Conservation (phyloP, 768 basidiomycete species). For the Hypsizygus marmoreus region DNA sequence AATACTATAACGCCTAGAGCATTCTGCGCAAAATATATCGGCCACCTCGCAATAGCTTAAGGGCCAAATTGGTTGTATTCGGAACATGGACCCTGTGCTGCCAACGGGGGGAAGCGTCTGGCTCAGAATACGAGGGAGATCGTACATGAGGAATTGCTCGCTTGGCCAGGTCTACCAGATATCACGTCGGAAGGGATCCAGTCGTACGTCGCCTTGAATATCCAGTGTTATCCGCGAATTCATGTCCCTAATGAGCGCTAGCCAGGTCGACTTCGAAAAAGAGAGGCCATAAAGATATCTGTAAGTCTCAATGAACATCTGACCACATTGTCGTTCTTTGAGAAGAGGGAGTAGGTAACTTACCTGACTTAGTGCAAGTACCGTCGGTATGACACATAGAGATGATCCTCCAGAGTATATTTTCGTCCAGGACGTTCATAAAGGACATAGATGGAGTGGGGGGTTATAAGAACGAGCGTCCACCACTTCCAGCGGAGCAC, state of each 20-base stretch:
- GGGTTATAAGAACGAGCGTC: not conserved
- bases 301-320: conserved; percentile 4
- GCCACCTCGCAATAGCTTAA: no score
- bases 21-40: no score
- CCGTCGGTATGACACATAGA: conserved; percentile 8
- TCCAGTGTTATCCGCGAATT: conserved; percentile 3
- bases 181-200: conserved; percentile 2
- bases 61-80: no score
- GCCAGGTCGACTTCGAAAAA: conserved; percentile 4
- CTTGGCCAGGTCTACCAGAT: conserved; percentile 4
- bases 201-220: not conserved
- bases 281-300: conserved; percentile 4
- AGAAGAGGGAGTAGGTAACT: not conserved
- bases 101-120: no score
- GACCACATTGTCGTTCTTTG: not conserved
- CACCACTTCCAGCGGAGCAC: no score
- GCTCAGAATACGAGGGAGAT: no score
- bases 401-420: conserved; percentile 5
- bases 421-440: conserved; percentile 3
- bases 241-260: conserved; percentile 6
- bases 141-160: conserved; percentile 5
- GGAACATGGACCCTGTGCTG: no score
- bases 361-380: conserved; percentile 8
- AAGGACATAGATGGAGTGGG: not conserved
- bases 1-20: no score